Evolutionary conservation across 805 yeast genomes (phyloP).

Genomic region (Saccharomycopsis capsularis): DNA sequence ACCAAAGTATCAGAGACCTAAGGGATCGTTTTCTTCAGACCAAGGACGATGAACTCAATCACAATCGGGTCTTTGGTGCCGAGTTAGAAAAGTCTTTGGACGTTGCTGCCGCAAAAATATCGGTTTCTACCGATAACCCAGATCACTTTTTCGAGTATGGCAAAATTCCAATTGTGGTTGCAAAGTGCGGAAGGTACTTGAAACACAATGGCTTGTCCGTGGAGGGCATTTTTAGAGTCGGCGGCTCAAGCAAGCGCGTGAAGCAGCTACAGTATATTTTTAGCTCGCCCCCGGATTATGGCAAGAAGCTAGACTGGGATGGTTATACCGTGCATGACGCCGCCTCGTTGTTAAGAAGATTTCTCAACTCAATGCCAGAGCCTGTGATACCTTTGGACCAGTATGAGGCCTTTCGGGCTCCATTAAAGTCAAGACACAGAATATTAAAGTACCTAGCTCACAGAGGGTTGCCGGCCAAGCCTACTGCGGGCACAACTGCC

Average conservation of each 20-base stretch:
- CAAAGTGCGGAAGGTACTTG: constrained; percentile 83
- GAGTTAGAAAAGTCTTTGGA: constrained; percentile 62
- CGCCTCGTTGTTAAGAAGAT: constrained; percentile 81
- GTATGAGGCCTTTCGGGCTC: constrained; percentile 74
- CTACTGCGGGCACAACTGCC: not conserved
- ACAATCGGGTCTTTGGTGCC: constrained; percentile 61
- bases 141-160: constrained; percentile 75
- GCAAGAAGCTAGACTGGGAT: constrained; percentile 83
- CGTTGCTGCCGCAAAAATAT: constrained; percentile 71
- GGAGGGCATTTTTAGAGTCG: constrained; percentile 90
- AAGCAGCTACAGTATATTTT: constrained; percentile 79
- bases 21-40: constrained; percentile 6
- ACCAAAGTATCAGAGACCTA: not conserved
- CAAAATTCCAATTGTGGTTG: constrained; percentile 86
- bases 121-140: constrained; percentile 48
- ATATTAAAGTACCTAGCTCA: constrained; percentile 59
- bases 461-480: constrained; percentile 37
- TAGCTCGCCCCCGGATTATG: constrained; percentile 84
- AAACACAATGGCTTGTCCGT: constrained; percentile 71
- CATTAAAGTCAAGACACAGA: constrained; percentile 54
- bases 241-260: constrained; percentile 84
- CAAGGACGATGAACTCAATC: not conserved
- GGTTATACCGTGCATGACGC: constrained; percentile 96
- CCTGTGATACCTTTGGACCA: constrained; percentile 77
- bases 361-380: constrained; percentile 80